A percentile compares a stretch with the other conserved stretches of the same genome.
phyloP scores from a whole-genome alignment of 768 basidiomycete genomes.

The Mycena capillaripes region DNA sequence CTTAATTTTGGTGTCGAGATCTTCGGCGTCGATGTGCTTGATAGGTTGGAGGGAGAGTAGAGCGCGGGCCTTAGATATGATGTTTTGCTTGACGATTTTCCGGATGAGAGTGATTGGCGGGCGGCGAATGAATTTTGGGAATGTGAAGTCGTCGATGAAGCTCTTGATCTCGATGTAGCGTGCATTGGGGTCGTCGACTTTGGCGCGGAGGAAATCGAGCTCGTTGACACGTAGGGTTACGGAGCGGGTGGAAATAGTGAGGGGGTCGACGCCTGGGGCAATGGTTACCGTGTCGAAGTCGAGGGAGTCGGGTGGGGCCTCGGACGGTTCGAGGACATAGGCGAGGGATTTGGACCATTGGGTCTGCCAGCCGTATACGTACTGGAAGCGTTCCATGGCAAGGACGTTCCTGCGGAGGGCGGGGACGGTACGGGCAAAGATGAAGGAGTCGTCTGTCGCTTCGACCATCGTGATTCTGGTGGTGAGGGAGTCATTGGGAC shows the following conservation, averaged over 20 bases:
- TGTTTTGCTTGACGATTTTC: constrained; percentile 39
- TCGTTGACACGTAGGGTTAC: constrained; percentile 27
- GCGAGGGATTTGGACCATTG: constrained; percentile 38
- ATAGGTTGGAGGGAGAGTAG: constrained; percentile 43
- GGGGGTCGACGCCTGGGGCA: constrained; percentile 17
- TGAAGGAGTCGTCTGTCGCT: constrained; percentile 5
- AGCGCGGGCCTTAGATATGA: constrained; percentile 35
- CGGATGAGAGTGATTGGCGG: constrained; percentile 39
- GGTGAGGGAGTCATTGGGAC: neutral
- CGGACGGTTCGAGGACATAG: constrained; percentile 25
- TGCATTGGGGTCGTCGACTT: constrained; percentile 37
- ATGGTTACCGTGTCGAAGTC: constrained; percentile 7
- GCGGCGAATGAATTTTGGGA: constrained; percentile 34
- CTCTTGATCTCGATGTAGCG: constrained; percentile 29
- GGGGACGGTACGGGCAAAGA: constrained; percentile 8
- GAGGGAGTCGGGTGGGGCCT: neutral
- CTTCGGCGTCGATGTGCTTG: constrained; percentile 24
- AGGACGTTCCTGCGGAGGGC: constrained; percentile 4
- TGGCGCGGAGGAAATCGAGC: constrained; percentile 39
- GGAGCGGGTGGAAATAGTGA: constrained; percentile 17
- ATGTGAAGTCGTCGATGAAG: constrained; percentile 39
- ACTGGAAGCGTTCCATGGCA: constrained; percentile 41
- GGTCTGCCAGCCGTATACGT: constrained; percentile 30
- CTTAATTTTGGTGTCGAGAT: constrained; percentile 34
- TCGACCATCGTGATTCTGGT: constrained; percentile 1